Conservation (phyloP, 192 early-diverging fungal genomes). For the Dissophora globulifera region DNA sequence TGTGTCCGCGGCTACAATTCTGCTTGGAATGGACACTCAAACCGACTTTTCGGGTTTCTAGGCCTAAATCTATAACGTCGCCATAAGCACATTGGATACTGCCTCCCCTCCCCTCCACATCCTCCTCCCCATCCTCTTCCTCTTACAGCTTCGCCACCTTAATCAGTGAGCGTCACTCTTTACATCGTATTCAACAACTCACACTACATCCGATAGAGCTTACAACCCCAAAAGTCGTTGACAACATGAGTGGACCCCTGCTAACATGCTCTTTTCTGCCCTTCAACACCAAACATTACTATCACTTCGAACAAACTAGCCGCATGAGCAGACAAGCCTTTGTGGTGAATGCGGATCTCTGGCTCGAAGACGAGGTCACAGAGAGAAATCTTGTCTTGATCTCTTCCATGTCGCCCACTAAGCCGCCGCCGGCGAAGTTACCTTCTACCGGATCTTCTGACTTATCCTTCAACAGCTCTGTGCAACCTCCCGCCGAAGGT, state of each 20-base stretch:
- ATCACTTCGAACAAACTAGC: not conserved
- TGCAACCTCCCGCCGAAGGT: not conserved
- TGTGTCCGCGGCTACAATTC: not conserved
- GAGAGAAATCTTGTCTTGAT: constrained; percentile 58
- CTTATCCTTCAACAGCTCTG: not conserved
- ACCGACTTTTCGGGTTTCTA: constrained; percentile 13
- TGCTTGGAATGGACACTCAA: not conserved
- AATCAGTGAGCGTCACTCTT: no score
- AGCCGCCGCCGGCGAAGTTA: constrained; percentile 5
- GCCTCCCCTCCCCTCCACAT: not conserved
- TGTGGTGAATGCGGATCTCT: constrained; percentile 59
- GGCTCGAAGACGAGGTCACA: constrained; percentile 56
- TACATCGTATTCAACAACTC: no score
- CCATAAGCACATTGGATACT: not conserved
- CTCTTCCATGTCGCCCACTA: constrained; percentile 35
- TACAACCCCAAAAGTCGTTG: no score
- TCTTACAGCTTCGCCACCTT: no score
- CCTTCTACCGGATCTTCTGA: constrained; percentile 2
- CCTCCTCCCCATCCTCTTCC: not conserved
- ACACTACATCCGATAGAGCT: no score
- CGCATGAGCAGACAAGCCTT: constrained; percentile 46
- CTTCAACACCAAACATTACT: not conserved
- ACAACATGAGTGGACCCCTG: no score
- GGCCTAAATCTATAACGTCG: not conserved
- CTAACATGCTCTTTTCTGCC: no score